These are phyloP conservation scores for Lyophyllum decastes DNA, from an alignment of 768 basidiomycete genomes.

Conservation along the genomic window DNA sequence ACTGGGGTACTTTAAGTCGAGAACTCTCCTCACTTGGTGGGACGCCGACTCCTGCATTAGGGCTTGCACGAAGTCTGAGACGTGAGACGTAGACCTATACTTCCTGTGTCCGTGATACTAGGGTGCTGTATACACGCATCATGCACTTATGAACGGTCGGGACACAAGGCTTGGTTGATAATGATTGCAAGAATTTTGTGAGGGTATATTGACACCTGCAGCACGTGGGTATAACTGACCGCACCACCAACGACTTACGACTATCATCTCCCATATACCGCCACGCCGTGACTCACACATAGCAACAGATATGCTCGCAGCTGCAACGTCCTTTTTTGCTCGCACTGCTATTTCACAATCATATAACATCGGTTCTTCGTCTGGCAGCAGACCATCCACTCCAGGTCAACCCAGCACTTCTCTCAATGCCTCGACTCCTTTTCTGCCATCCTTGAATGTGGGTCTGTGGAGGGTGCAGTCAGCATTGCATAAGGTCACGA, in stretches of 20 bases:
- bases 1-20: slow-evolving; percentile 36
- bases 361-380: slow-evolving; percentile 61
- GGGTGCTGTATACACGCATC: slow-evolving; percentile 4
- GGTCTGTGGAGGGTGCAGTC: slow-evolving; percentile 90
- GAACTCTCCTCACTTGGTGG: slow-evolving; percentile 39
- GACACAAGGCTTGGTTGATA: too few species aligned
- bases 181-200: too few species aligned
- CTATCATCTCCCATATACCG: neutral
- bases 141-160: too few species aligned
- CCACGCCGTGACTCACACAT: neutral
- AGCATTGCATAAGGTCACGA: slow-evolving; percentile 86
- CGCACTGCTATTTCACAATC: slow-evolving; percentile 81
- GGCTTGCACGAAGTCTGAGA: slow-evolving; percentile 25
- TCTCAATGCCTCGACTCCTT: slow-evolving; percentile 37
- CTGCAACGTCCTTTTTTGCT: slow-evolving; percentile 81
- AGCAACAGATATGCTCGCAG: slow-evolving; percentile 62
- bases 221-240: slow-evolving; percentile 6
- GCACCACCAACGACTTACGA: neutral
- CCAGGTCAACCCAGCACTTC: slow-evolving; percentile 39
- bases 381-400: slow-evolving; percentile 49
- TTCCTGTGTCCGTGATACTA: neutral
- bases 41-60: slow-evolving; percentile 40
- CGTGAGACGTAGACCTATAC: slow-evolving; percentile 8
- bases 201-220: neutral
- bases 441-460: slow-evolving; percentile 60